phyloP scores from a whole-genome alignment of 345 rosid genomes.

The Physaria fendleri region DNA sequence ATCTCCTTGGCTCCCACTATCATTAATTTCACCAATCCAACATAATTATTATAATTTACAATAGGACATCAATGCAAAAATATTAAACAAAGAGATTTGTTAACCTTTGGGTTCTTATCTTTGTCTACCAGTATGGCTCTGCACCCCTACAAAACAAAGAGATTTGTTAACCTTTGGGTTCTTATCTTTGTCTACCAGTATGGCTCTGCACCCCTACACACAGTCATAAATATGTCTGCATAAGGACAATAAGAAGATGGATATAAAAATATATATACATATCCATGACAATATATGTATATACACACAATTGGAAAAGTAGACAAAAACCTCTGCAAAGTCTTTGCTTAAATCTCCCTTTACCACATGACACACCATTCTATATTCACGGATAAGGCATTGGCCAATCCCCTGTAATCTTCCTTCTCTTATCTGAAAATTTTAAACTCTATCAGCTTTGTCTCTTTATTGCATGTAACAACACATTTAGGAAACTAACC shows the following conservation, averaged over 20 bases:
- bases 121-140: conserved; percentile 79
- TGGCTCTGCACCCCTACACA: conserved; percentile 81
- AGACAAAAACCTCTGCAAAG: conserved; percentile 49
- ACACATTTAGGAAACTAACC: conserved; percentile 29
- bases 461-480: background rate
- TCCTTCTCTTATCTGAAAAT: conserved; percentile 75
- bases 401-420: conserved; percentile 69
- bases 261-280: background rate
- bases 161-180: conserved; percentile 55
- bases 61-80: too few relatives aligned
- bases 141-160: conserved; percentile 83
- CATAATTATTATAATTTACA: background rate
- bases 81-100: too few relatives aligned
- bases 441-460: conserved; percentile 6
- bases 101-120: conserved; percentile 78
- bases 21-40: background rate
- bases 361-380: conserved; percentile 75
- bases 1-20: conserved; percentile 65
- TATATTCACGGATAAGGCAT: conserved; percentile 70
- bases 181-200: conserved; percentile 72
- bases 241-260: background rate
- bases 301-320: background rate
- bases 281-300: too few relatives aligned
- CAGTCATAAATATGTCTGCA: background rate
- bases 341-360: conserved; percentile 75